Evolutionary conservation across 2,329 filamentous ascomycete species (phyloP).

Genomic region (Hypoxylon sp.): DNA sequence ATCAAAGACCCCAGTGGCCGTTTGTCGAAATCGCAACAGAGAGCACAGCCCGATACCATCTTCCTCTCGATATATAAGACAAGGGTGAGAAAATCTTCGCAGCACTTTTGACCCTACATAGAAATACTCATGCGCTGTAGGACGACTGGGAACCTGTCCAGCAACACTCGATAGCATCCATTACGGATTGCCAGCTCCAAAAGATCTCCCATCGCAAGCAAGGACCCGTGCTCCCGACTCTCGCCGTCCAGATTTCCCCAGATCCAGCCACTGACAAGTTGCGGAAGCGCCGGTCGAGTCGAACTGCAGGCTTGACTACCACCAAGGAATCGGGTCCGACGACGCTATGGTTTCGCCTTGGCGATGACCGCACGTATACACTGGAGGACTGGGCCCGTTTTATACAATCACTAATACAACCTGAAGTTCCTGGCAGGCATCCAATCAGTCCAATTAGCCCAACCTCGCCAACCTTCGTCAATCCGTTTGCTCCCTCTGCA

Average conservation of each 20-base stretch:
- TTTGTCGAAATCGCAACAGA: slow-evolving; percentile 57
- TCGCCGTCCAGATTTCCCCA: slow-evolving; percentile 69
- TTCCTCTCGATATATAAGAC: slow-evolving; percentile 70
- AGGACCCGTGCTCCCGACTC: slow-evolving; percentile 70
- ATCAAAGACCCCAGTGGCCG: slow-evolving; percentile 57
- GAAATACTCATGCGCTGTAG: slow-evolving; percentile 52
- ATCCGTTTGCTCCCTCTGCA: slow-evolving; percentile 63
- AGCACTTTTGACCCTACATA: not conserved
- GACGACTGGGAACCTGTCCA: slow-evolving; percentile 69
- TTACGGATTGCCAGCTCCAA: slow-evolving; percentile 72
- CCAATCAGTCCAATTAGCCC: slow-evolving; percentile 68
- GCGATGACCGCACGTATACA: slow-evolving; percentile 66
- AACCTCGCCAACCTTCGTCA: slow-evolving; percentile 67
- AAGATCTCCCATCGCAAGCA: slow-evolving; percentile 74
- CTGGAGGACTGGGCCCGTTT: slow-evolving; percentile 73
- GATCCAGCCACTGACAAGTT: slow-evolving; percentile 70
- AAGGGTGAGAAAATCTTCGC: slow-evolving; percentile 60
- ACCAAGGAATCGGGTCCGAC: slow-evolving; percentile 65
- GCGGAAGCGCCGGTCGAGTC: slow-evolving; percentile 75
- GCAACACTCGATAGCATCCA: slow-evolving; percentile 66
- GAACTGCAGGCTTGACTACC: slow-evolving; percentile 69
- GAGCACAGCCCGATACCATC: slow-evolving; percentile 58
- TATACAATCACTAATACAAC: slow-evolving; percentile 63
- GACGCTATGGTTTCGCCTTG: slow-evolving; percentile 70
- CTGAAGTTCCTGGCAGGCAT: slow-evolving; percentile 58